phyloP scores from a whole-genome alignment of 208 protist species.

The Trypanosoma lewisi region DNA sequence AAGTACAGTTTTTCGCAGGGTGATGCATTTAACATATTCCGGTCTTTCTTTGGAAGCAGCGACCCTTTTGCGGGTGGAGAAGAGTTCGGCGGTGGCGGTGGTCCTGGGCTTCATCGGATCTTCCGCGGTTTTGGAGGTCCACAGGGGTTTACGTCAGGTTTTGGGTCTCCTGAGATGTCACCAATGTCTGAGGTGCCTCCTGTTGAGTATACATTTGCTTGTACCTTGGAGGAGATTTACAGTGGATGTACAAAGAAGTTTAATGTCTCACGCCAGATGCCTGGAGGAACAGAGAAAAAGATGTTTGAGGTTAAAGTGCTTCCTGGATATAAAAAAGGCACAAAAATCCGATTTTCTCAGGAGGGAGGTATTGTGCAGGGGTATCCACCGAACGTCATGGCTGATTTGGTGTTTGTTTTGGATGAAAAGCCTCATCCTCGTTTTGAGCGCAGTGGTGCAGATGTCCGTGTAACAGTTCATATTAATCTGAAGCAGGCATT shows the following conservation, averaged over 20 bases:
- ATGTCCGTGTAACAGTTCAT: constrained; percentile 79
- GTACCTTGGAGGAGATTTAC: constrained; percentile 83
- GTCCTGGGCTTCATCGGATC: constrained; percentile 75
- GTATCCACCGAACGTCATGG: constrained; percentile 85
- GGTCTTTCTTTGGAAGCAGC: constrained; percentile 49
- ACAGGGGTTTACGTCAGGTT: constrained; percentile 50
- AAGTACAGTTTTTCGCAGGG: constrained; percentile 63
- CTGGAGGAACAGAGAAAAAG: constrained; percentile 76
- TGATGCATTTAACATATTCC: constrained; percentile 90
- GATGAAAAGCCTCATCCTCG: constrained; percentile 92
- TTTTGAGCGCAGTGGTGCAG: constrained; percentile 87
- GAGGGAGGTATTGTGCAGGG: constrained; percentile 85
- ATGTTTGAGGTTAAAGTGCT: constrained; percentile 92
- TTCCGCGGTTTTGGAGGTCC: constrained; percentile 81
- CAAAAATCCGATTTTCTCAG: constrained; percentile 94
- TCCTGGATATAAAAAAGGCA: constrained; percentile 96
- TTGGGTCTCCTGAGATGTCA: constrained; percentile 43
- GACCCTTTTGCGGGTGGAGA: constrained; percentile 32
- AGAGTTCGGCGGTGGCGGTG: constrained; percentile 44
- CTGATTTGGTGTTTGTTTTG: constrained; percentile 96
- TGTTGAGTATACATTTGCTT: constrained; percentile 35
- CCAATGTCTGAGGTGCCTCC: constrained; percentile 70
- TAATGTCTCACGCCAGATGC: constrained; percentile 53
- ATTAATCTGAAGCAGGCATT: constrained; percentile 86
- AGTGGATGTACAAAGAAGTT: constrained; percentile 80